phyloP scores from a whole-genome alignment of 177 flowering plant species.

The Telopea speciosissima region DNA sequence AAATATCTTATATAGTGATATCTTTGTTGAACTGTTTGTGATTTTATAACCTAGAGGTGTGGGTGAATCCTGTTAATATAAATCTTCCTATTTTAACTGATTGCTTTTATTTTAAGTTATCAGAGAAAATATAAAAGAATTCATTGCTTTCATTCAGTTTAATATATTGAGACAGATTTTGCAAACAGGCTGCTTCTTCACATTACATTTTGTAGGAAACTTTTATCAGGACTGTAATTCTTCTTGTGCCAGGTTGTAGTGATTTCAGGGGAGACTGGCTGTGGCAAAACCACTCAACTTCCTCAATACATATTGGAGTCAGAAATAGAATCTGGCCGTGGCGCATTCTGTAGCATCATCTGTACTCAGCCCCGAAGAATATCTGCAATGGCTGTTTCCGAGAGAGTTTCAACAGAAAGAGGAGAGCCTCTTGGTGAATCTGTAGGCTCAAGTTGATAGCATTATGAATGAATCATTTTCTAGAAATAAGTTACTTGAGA shows the following conservation, averaged over 20 bases:
- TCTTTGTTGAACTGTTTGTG: background rate
- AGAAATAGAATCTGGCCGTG: conserved; percentile 96
- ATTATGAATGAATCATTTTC: background rate
- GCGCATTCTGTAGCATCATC: conserved; percentile 94
- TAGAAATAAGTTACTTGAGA: conserved; percentile 1
- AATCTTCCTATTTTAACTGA: conserved; percentile 1
- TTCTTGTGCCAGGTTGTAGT: conserved; percentile 61
- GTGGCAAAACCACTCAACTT: conserved; percentile 99
- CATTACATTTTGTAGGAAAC: background rate
- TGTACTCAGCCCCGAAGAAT: conserved; percentile 99
- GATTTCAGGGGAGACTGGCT: conserved; percentile 98
- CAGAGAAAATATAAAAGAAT: no score
- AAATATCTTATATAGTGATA: background rate
- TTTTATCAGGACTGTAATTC: conserved; percentile 1
- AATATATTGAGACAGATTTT: background rate
- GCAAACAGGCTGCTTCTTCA: background rate
- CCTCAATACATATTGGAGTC: conserved; percentile 94
- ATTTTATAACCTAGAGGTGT: background rate
- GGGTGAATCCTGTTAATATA: background rate
- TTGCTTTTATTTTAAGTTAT: background rate
- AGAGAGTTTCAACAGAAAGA: conserved; percentile 92
- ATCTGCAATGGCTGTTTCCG: conserved; percentile 97
- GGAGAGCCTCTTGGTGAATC: conserved; percentile 98
- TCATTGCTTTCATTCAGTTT: no score
- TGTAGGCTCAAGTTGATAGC: conserved; percentile 34